Evolutionary conservation across 164 flowering plant genomes (phyloP).

Genomic region (Macadamia tetraphylla): DNA sequence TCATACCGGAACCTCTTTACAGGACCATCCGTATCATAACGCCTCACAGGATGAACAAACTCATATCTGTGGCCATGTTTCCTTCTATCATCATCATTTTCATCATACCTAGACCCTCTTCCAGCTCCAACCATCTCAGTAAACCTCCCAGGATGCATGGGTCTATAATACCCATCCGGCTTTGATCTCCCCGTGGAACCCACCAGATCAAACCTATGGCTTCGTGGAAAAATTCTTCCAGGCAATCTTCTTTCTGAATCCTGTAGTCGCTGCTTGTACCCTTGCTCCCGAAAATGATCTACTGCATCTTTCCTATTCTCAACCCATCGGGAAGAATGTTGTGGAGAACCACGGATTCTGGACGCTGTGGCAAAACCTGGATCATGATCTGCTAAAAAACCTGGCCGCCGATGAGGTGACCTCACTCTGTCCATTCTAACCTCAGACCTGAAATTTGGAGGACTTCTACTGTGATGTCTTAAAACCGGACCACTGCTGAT

Average conservation of each 20-base stretch:
- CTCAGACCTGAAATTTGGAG: slow-evolving; percentile 38
- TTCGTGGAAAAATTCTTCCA: slow-evolving; percentile 22
- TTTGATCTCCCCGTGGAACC: slow-evolving; percentile 30
- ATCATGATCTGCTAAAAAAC: slow-evolving; percentile 22
- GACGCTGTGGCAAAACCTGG: slow-evolving; percentile 24
- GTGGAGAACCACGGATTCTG: slow-evolving; percentile 30
- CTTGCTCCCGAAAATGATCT: slow-evolving; percentile 29
- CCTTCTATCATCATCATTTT: slow-evolving; percentile 30
- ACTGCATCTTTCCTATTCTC: slow-evolving; percentile 26
- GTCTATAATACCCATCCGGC: slow-evolving; percentile 31
- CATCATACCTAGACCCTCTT: slow-evolving; percentile 28
- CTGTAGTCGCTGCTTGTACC: slow-evolving; percentile 22
- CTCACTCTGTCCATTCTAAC: slow-evolving; percentile 29
- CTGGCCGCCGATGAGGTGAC: slow-evolving; percentile 29
- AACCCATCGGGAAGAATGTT: slow-evolving; percentile 28
- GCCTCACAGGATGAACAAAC: slow-evolving; percentile 22
- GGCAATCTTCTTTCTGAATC: slow-evolving; percentile 33
- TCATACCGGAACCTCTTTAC: slow-evolving; percentile 28
- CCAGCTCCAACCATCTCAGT: slow-evolving; percentile 24
- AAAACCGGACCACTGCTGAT: slow-evolving; percentile 10
- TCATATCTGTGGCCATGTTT: slow-evolving; percentile 29
- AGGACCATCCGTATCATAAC: slow-evolving; percentile 24
- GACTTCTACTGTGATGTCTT: slow-evolving; percentile 33
- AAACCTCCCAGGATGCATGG: slow-evolving; percentile 36
- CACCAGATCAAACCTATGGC: slow-evolving; percentile 26